Conservation (phyloP, 805 yeast genomes). For the Spathaspora passalidarum region DNA sequence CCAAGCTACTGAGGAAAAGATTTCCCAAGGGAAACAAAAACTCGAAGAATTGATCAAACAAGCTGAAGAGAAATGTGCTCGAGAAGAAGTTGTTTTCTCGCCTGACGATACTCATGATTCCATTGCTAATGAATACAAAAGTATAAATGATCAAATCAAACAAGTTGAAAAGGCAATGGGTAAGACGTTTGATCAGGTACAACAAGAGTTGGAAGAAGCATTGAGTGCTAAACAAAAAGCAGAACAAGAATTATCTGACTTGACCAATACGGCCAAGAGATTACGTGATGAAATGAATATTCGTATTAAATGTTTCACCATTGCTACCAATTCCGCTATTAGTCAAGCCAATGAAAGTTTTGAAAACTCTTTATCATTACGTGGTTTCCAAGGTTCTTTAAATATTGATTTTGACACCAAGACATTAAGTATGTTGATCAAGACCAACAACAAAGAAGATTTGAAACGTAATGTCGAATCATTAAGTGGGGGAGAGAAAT, state of each 20-base stretch:
- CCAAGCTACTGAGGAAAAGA: conserved; percentile 20
- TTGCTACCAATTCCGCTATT: conserved; percentile 28
- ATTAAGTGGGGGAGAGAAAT: conserved; percentile 94
- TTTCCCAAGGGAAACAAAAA: conserved; percentile 13
- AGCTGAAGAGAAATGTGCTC: conserved; percentile 43
- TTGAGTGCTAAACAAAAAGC: conserved; percentile 44
- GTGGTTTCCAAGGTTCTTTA: conserved; percentile 75
- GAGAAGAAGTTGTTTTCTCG: conserved; percentile 42
- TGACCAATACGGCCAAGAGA: conserved; percentile 23
- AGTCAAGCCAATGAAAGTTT: conserved; percentile 42
- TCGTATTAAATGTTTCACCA: conserved; percentile 31
- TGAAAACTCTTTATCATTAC: conserved; percentile 53
- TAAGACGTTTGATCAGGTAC: conserved; percentile 53
- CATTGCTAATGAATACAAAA: conserved; percentile 47
- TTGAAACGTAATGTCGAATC: conserved; percentile 68
- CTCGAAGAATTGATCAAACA: conserved; percentile 15
- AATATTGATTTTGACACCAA: conserved; percentile 55
- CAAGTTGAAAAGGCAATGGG: conserved; percentile 55
- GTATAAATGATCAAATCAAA: conserved; percentile 44
- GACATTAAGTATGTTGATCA: conserved; percentile 55
- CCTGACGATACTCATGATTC: conserved; percentile 44
- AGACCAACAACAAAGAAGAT: conserved; percentile 56
- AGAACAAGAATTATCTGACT: conserved; percentile 33
- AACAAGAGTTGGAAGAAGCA: conserved; percentile 42
- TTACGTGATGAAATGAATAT: conserved; percentile 28